Evolutionary conservation across 225 moss, liverwort and hornwort species (phyloP), one percentile per base, ranked within the genome.

Genomic region (Anthoceros angustus): DNA sequence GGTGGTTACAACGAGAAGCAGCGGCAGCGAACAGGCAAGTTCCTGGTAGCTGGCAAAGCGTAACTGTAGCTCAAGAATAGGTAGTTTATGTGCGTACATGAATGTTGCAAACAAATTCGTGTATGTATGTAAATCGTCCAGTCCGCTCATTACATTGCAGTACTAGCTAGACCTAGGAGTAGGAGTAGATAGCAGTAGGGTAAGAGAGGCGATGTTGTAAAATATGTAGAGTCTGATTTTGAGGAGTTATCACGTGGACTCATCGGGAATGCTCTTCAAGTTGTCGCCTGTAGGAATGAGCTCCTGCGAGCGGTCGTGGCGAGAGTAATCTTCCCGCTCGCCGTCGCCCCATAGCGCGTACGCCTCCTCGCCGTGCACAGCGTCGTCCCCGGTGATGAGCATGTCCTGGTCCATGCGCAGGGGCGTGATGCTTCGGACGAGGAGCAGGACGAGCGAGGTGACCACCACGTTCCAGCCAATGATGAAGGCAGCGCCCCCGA

Each of bases 341-440:
- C 46, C 46, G 46, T 48, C 46, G 46, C 46, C 46, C 46, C 46
- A 48, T 12, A 48, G 46, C 46, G 46, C 46, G 46, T 48, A 48
- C 46, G 46, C 46, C 46, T 48, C 46, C 46, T 48, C 46, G 46
- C 46, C 46, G 46, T 48, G 46, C 46, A 18, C 46, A 12, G 46
- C 46, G 14, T 48, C 46, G 46, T 48, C 46, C 18, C 46, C 14
- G 14, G 5, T 18, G 2, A 18, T 18, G 14, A 48, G 18, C 46
- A 12, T 18, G 14, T 48, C 46, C 46, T 48, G 14, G 14, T 12
- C 12, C 46, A 48, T 48, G 5, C 46, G 46, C 46, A 48, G 46
- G 14, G 46, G 46, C 46, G 18, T 18, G 46, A 48, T 48, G 46
- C 2, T 18, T 0, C 46, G 14, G 46, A 48, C 18, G 46, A 48